Evolutionary conservation across 129 eudicot species (phyloP), one percentile per base, ranked within the genome.

Genomic region (Sambucus nigra): DNA sequence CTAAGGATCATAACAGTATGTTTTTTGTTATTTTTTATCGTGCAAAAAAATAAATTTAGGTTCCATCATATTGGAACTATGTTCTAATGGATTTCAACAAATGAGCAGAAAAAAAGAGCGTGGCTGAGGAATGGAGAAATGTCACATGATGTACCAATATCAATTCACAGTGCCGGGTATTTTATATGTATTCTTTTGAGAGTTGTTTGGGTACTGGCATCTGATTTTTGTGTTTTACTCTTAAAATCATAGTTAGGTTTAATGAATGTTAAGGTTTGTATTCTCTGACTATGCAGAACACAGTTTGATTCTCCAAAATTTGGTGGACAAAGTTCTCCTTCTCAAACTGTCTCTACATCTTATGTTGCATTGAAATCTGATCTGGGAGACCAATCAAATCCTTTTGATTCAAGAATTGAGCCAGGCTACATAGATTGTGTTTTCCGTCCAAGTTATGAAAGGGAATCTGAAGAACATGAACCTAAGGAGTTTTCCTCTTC

Each of bases 81-180:
- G 20, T 15, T 3, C 39, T 54, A 17, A 54, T 54, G 45, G 28
- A 18, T 54, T 54, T 29, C 24, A 19, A n/a, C 41, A 49, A 46
- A 25, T 27, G 38, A 70, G 71, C 86, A 89, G 94, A 85, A 79
- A 65, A 78, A 70, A 57, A 78, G 78, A 51, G 53, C 73, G 25
- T 70, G 66, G 71, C 65, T 33, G 46, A 80, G 75, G 69, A 69
- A 63, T 64, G 70, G 42, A 59, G 76, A 66, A 44, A 61, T 61
- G 28, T 51, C 77, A 58, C 68, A 46, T 35, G 76, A 33, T 25
- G 63, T 69, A 32, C 83, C 83, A 17, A 31, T 63, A 16, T 57
- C 73, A 32, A 72, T 58, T 57, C 44, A 65, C 38, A 71, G 57
- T 63, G 76, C 38, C 71, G 76, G 95, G 92, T 78, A 77, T 18